Evolutionary conservation across 192 early-diverging fungal species (phyloP), one percentile per base, ranked within the genome.

Genomic region (Coemansia umbellata): DNA sequence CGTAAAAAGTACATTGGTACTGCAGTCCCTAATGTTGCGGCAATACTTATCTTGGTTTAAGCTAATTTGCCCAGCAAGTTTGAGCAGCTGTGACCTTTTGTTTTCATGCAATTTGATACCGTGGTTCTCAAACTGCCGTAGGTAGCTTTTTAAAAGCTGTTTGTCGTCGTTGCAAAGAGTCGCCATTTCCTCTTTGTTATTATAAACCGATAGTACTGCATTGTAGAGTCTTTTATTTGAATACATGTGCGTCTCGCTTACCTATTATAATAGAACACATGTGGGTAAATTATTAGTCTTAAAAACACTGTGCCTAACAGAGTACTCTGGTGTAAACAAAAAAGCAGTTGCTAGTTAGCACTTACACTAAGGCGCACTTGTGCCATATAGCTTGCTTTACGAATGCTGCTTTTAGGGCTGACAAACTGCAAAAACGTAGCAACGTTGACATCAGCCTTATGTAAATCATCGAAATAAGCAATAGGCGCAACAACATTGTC

Each of bases 71-170:
- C 83, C 75, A 14, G 81, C 78, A 13, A 88, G 52, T 13, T 48
- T 50, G 17, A 58, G 79, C 8, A 90, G 50, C 43, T 84, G 60
- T 27, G 84, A 56, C 32, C 79, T 78, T 45, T 84, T 58, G 4
- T 77, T 57, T 23, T 79, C 65, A 1, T 81, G 60, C 8, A 92
- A 65, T 22, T 65, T 78, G 2, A 85, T 59, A 11, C 88, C 91
- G 48, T 82, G 67, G 27, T 87, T 70, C 39, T 70, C 64, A 51
- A 81, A 92, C 35, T 80, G n/a, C 75, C 4, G 73, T 56, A 13
- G 81, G 63, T 6, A 82, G 72, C 49, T 83, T 82, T 30, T 78
- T 61, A n/a, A 89, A 37, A 89, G 74, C 11, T 83, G 81, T 6
- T 61, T 63, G 31, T 51, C 51, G 5, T 53, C 53, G 5, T 26